A percentile compares a stretch with the other conserved stretches of the same genome.
Evolutionary conservation across 768 basidiomycete genomes (phyloP).

Genomic region (Scleroderma citrinum): DNA sequence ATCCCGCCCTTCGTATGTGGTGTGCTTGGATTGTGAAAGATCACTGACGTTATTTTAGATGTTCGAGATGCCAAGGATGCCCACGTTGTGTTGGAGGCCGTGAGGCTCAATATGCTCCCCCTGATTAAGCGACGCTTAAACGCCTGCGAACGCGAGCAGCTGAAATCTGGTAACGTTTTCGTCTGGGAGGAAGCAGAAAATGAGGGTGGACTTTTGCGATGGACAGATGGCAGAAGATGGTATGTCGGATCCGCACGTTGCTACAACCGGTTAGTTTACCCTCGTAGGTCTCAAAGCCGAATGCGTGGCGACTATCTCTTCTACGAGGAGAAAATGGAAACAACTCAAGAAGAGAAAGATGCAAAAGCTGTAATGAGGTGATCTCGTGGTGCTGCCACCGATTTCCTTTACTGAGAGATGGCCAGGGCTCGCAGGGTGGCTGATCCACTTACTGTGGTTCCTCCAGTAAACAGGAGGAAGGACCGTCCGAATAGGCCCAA

Average conservation of each 20-base stretch:
- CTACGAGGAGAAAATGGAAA: constrained; percentile 80
- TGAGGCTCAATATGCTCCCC: constrained; percentile 62
- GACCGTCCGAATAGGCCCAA: constrained; percentile 73
- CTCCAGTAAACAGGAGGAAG: constrained; percentile 62
- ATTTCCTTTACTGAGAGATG: constrained; percentile 9
- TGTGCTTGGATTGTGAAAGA: background rate
- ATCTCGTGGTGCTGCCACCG: constrained; percentile 8
- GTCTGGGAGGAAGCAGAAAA: constrained; percentile 83
- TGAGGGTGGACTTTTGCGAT: constrained; percentile 61
- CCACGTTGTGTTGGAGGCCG: constrained; percentile 70
- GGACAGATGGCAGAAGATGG: constrained; percentile 84
- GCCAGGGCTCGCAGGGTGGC: constrained; percentile 52
- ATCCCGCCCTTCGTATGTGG: constrained; percentile 26
- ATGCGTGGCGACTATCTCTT: constrained; percentile 82
- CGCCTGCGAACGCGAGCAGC: constrained; percentile 60
- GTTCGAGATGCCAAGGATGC: constrained; percentile 78
- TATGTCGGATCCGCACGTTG: constrained; percentile 21
- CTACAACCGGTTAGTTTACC: background rate
- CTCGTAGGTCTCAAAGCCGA: constrained; percentile 70
- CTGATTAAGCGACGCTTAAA: constrained; percentile 68
- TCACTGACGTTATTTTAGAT: constrained; percentile 36
- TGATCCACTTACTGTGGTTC: constrained; percentile 52
- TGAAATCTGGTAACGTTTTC: constrained; percentile 70
- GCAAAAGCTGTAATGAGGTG: constrained; percentile 76
- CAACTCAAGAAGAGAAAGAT: constrained; percentile 72